phyloP scores from a whole-genome alignment of 164 flowering plant genomes.

The Hamamelis virginiana region DNA sequence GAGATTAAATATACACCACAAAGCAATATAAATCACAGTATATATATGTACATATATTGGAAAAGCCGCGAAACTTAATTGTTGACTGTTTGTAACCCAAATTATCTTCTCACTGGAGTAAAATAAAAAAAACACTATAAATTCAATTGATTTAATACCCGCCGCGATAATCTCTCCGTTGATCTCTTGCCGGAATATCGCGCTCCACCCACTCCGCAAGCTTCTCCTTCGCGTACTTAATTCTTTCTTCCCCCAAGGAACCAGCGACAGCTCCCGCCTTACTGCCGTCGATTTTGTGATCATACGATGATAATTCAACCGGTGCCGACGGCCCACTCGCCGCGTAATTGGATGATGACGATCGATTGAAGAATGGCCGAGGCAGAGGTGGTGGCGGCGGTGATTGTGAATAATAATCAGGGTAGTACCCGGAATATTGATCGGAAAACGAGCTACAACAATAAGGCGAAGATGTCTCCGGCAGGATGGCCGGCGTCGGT shows the following conservation, averaged over 20 bases:
- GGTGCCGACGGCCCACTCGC: conserved; percentile 66
- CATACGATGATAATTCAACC: conserved; percentile 54
- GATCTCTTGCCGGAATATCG: conserved; percentile 43
- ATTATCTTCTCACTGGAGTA: too few species aligned
- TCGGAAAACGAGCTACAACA: conserved; percentile 32
- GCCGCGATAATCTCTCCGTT: conserved; percentile 44
- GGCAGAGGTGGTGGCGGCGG: conserved; percentile 40
- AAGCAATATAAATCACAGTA: too few species aligned
- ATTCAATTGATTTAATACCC: conserved; percentile 28
- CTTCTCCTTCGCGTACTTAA: conserved; percentile 69
- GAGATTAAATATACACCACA: too few species aligned
- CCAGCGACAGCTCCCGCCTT: conserved; percentile 73
- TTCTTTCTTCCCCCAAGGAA: conserved; percentile 64
- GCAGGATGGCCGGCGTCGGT: conserved; percentile 18
- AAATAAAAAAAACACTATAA: too few species aligned
- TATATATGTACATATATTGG: too few species aligned
- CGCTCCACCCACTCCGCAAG: conserved; percentile 50
- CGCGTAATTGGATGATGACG: conserved; percentile 11
- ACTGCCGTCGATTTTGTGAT: too few species aligned
- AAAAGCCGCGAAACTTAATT: too few species aligned
- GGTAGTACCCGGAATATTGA: conserved; percentile 17
- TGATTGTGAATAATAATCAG: conserved; percentile 35
- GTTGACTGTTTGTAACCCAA: too few species aligned
- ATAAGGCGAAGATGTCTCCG: neutral
- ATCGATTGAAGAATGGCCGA: conserved; percentile 47